Evolutionary conservation across 2,329 filamentous ascomycete species (phyloP), one percentile per base, ranked within the genome.

Genomic region (Fusarium veterinarium): DNA sequence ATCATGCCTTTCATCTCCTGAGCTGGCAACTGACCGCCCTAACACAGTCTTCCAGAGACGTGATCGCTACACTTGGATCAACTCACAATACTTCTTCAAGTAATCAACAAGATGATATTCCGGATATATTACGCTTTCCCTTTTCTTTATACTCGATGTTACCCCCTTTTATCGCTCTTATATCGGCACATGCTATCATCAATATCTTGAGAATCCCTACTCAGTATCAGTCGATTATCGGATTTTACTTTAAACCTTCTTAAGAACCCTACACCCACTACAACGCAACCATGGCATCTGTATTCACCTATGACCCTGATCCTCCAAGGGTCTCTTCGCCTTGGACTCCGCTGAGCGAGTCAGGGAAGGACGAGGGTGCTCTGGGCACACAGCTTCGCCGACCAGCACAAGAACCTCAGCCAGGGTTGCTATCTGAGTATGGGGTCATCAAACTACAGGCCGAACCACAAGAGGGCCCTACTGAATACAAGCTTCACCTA

Each of bases 401-500:
- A 78, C 25, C 80, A 80, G 59, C 65, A 14, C 56, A 67, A 51
- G 57, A 65, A 35, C 59, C 62, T 23, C 69, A 75, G 46, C 79
- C 84, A 10, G 84, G 83, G n/a, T 76, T 86, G 12, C 82, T 89
- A 17, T 86, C 86, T 8, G 88, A 92, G 61, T 91, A 90, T 79
- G 89, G 88, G 3, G 89, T 96, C 49, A 92, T 91, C 48, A 94
- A 92, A 77, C 84, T 99, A 20, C 92, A 95, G 71, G 92, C 95
- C 17, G 96, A 99, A 81, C 95, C 95, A 10, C 95, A 98, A 79
- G 92, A 97, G 71, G 96, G 96, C 0, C 95, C 96, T 23, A 97
- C 94, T 1, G 96, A 99, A 83, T 99, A 99, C 84, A 99, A 99
- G 81, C 84, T 99, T 46, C 96, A 98, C 82, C 86, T 99, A 10